Percentiles rank a stretch among this genome's conserved stretches.
These are phyloP conservation scores for Mortierella antarctica DNA, from an alignment of 192 early-diverging fungal genomes.

Conservation along the genomic window DNA sequence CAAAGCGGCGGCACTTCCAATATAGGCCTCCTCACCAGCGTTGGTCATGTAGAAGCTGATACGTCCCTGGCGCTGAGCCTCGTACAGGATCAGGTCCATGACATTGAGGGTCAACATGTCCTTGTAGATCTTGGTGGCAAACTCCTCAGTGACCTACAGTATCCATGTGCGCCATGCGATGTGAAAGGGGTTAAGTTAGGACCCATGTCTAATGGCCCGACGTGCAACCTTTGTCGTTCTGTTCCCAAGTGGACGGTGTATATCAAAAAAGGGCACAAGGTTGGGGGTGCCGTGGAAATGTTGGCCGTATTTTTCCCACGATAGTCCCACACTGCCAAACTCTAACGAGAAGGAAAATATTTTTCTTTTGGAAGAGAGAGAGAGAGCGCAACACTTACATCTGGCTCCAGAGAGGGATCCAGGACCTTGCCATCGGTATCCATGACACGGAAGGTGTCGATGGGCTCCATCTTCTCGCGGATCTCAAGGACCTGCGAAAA, in stretches of 20 bases:
- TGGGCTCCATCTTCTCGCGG: conserved; percentile 71
- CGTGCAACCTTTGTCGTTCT: too few relatives aligned
- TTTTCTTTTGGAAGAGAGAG: not conserved
- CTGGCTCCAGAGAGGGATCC: conserved; percentile 73
- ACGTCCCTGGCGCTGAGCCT: conserved; percentile 97
- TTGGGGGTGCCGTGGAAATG: not conserved
- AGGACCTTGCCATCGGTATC: conserved; percentile 85
- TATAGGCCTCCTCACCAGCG: conserved; percentile 97
- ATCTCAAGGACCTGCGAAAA: conserved; percentile 74
- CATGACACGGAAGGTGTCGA: conserved; percentile 95
- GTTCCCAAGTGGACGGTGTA: too few relatives aligned
- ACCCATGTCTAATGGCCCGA: too few relatives aligned
- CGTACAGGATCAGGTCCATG: conserved; percentile 97
- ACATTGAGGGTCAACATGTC: conserved; percentile 90
- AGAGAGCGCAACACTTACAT: conserved; percentile 51
- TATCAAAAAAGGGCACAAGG: too few relatives aligned
- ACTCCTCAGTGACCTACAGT: conserved; percentile 77
- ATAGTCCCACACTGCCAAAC: conserved; percentile 13
- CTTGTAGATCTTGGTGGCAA: conserved; percentile 84
- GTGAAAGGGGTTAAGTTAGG: too few relatives aligned
- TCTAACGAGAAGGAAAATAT: conserved; percentile 6
- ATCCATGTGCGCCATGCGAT: too few relatives aligned
- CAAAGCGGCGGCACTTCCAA: conserved; percentile 92
- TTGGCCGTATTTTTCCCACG: conserved; percentile 27
- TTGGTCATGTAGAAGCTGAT: conserved; percentile 99